Percentiles rank a stretch among this genome's conserved stretches.
Evolutionary conservation across 768 basidiomycete genomes (phyloP).

Genomic region (Panaeolus cyanescens): DNA sequence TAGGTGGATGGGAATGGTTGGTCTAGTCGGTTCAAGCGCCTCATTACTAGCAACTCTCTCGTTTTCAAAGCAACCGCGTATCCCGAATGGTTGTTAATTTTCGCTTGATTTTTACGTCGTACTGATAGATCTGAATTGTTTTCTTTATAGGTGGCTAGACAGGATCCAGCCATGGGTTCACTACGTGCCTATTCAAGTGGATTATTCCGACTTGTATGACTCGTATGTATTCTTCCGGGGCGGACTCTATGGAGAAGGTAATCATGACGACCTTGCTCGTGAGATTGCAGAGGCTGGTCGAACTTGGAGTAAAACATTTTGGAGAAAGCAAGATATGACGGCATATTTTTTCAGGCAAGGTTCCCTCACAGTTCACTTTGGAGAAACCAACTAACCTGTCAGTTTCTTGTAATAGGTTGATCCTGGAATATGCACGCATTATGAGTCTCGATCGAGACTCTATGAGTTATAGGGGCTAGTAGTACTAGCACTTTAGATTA

Average conservation of each 20-base stretch:
- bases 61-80: conserved; percentile 68
- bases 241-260: conserved; percentile 45
- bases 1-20: conserved; percentile 64
- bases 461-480: conserved; percentile 33
- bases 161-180: conserved; percentile 68
- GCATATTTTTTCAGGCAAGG: conserved; percentile 54
- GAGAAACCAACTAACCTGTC: no score
- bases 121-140: neutral
- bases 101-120: neutral
- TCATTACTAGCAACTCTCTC: conserved; percentile 59
- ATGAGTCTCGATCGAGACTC: conserved; percentile 40
- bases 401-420: conserved; percentile 24
- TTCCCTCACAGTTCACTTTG: neutral
- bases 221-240: conserved; percentile 68
- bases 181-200: conserved; percentile 64
- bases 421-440: conserved; percentile 53
- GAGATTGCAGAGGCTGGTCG: conserved; percentile 54
- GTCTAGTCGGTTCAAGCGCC: conserved; percentile 62
- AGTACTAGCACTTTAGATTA: no score
- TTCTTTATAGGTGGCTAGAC: conserved; percentile 45
- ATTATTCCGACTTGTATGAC: conserved; percentile 65
- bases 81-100: conserved; percentile 61
- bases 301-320: conserved; percentile 51
- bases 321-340: conserved; percentile 55
- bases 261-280: conserved; percentile 56